Base-by-base conservation (phyloP, 116 monocot species). In the Iris pallida region DNA sequence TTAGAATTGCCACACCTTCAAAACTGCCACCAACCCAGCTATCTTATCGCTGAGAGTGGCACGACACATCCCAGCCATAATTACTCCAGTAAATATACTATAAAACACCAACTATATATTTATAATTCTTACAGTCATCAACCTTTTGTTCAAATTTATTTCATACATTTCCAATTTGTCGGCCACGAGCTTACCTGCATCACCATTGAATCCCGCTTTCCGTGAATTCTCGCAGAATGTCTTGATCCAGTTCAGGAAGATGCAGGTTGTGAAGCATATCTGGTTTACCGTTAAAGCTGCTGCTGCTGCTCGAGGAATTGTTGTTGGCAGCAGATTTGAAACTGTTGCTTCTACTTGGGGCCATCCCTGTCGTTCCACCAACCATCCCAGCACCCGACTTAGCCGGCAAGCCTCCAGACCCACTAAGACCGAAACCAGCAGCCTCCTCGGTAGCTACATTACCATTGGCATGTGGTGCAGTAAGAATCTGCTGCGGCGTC, bases 161-260 rank as follows among this genome's bases (percentile, higher is more conserved):
- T 0, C 30, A 30, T 30, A 30, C 30, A 30, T 30, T n/a, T n/a
- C 30, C 30, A 30, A 30, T 30, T 1, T 30, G 30, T 30, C 3
- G 30, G 8, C 42, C 15, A 42, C 5, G 7, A 51, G 16, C n/a
- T 60, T 11, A 13, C 49, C 49, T 51, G 19, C 53, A 16, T 67
- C 67, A 67, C 67, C 67, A 67, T 42, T 67, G 67, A 42, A 67
- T 53, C 7, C 67, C 67, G 43, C 67, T 67, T 40, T 67, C 67
- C 2, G 67, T 20, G 17, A 67, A 67, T 14, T 67, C 67, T 16
- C 55, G 53, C 67, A 67, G 15, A 30, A 67, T 82, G 18, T 82
- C 85, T 7, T 79, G 76, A 63, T 86, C 82, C 41, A 93, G 51
- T 18, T 91, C 95, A 4, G 78, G 77, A 40, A 86, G 55, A 64